Evolutionary conservation across 495 filamentous ascomycete genomes (phyloP).

Genomic region (Penicillium nucicola): DNA sequence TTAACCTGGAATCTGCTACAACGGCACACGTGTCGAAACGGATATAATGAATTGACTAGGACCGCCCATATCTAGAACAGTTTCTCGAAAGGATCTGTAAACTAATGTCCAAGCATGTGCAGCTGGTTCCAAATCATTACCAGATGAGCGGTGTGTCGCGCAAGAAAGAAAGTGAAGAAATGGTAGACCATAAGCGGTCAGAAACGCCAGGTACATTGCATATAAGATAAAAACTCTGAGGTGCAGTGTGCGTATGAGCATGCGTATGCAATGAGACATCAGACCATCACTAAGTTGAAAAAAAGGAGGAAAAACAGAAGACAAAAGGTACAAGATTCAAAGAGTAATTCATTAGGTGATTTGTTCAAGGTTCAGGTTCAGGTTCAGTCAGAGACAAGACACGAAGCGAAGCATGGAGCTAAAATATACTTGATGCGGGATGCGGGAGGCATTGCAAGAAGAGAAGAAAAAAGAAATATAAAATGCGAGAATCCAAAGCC

Average conservation of each 20-base stretch:
- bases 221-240: background rate
- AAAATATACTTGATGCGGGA: constrained; percentile 17
- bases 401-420: constrained; percentile 8
- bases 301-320: background rate
- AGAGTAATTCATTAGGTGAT: constrained; percentile 6
- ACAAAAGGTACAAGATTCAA: constrained; percentile 2
- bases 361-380: constrained; percentile 12
- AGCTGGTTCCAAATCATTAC: constrained; percentile 1
- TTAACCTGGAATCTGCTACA: no score
- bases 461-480: background rate
- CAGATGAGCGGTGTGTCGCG: background rate
- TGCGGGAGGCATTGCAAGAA: constrained; percentile 10
- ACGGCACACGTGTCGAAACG: no score
- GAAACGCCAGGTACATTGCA: constrained; percentile 4
- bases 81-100: no score
- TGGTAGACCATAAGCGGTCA: background rate
- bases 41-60: no score
- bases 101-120: constrained; percentile 15
- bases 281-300: background rate
- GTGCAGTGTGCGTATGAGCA: background rate
- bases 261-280: constrained; percentile 6
- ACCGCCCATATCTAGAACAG: no score
- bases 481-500: background rate
- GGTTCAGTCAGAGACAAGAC: constrained; percentile 11
- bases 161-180: background rate